Evolutionary conservation across 1,139 yeast genomes (phyloP), one percentile per base, ranked within the genome.

Genomic region (Zygoascus meyerae): DNA sequence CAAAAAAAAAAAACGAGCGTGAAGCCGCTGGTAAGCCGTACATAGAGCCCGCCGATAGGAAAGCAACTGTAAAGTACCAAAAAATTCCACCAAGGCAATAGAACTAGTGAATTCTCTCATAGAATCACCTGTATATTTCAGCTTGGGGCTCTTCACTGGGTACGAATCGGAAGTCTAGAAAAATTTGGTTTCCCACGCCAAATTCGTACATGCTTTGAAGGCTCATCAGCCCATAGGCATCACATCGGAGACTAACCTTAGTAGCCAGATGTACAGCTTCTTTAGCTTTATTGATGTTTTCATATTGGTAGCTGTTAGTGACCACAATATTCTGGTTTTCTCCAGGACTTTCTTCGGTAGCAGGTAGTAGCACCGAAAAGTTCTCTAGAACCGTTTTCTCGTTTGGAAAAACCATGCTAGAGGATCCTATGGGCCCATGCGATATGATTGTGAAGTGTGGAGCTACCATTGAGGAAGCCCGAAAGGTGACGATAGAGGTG

Each of bases 321-420:
- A 61, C 58, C 11, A 49, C 47, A 17, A 49, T 46, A 32, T 52
- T 48, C 11, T 28, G 42, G 14, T 42, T 39, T 11, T 40, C 40
- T 7, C 31, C 44, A 30, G 34, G 28, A 34, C 47, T 16, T 15
- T 48, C 47, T n/a, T 46, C 46, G 16, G 41, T 49, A 14, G 51
- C 53, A 10, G 56, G 57, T 8, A 46, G 45, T 16, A 49, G 45
- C 21, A 61, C 61, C 11, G 57, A 48, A 40, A 78, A 58, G 17
- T 73, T 72, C 44, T 84, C 94, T 40, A 86, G 64, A 8, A 80
- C 76, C 1, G 80, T 69, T 55, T 74, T 73, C 45, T 78, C 86
- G 50, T 74, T 76, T 0, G 95, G 95, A 50, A 83, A 74, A 9
- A 77, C 73, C 21, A 86, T 69, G 58, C 83, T 81, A 47, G 86